These are phyloP conservation scores for Penicillium digitatum DNA, from an alignment of 2,329 filamentous ascomycete genomes.

Conservation along the genomic window DNA sequence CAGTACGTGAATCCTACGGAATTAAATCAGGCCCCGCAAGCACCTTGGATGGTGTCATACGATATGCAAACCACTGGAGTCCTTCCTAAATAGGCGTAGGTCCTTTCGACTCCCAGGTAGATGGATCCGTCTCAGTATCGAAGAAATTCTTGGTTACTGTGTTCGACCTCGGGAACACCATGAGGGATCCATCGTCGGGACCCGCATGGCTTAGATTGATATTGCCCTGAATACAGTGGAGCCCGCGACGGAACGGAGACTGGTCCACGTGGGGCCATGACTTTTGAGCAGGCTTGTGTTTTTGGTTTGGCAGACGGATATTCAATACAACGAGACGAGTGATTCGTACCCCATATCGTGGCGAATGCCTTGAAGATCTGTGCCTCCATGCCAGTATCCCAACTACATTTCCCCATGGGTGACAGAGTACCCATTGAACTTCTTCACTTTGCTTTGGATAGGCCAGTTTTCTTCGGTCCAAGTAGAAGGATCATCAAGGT, in stretches of 20 bases:
- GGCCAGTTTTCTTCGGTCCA: slow-evolving; percentile 17
- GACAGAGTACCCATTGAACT: slow-evolving; percentile 17
- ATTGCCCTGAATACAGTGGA: slow-evolving; percentile 28
- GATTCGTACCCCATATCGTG: slow-evolving; percentile 21
- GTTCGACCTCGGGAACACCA: slow-evolving; percentile 22
- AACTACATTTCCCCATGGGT: slow-evolving; percentile 22
- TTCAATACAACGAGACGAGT: slow-evolving; percentile 22
- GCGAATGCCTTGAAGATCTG: slow-evolving; percentile 18
- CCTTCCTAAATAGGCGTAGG: slow-evolving; percentile 26
- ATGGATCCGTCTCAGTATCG: slow-evolving; percentile 25
- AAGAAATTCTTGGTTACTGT: slow-evolving; percentile 29
- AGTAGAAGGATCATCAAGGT: slow-evolving; percentile 17
- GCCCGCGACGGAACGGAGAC: slow-evolving; percentile 23
- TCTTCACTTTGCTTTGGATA: slow-evolving; percentile 14
- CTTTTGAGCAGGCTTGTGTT: background rate
- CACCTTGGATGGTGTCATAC: slow-evolving; percentile 33
- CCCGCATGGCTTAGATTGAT: slow-evolving; percentile 21
- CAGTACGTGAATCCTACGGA: slow-evolving; percentile 34
- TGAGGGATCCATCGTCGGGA: slow-evolving; percentile 19
- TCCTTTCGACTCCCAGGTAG: slow-evolving; percentile 15
- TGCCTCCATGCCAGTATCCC: slow-evolving; percentile 21
- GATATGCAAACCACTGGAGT: slow-evolving; percentile 30
- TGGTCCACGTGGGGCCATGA: slow-evolving; percentile 34
- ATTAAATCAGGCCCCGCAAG: slow-evolving; percentile 44
- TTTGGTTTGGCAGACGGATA: slow-evolving; percentile 16